Evolutionary conservation across 257 asterid species (phyloP).

Genomic region (Voacanga thouarsii): DNA sequence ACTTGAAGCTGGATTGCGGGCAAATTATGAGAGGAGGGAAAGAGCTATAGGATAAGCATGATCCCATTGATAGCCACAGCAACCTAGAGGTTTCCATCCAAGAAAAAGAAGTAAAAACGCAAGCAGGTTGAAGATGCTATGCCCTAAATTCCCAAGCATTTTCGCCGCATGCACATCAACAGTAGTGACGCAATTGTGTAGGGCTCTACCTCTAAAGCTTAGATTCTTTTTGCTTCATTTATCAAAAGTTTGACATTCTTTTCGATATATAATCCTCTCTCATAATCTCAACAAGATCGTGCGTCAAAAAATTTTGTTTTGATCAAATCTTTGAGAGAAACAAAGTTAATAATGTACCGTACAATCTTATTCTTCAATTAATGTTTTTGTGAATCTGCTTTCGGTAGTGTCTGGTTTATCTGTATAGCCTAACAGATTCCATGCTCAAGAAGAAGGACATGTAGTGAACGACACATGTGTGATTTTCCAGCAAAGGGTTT

Average conservation of each 20-base stretch:
- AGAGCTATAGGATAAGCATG: background rate
- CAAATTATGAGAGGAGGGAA: background rate
- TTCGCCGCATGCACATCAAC: slow-evolving; percentile 29
- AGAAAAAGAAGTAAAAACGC: background rate
- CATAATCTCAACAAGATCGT: background rate
- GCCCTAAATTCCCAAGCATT: slow-evolving; percentile 9
- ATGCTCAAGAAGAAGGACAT: slow-evolving; percentile 6
- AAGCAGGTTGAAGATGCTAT: slow-evolving; percentile 6
- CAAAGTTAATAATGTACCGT: background rate
- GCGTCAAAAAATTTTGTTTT: background rate
- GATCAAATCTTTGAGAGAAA: background rate
- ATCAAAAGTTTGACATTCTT: slow-evolving; percentile 15
- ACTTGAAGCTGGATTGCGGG: background rate
- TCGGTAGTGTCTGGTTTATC: slow-evolving; percentile 19
- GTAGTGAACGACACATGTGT: slow-evolving; percentile 17
- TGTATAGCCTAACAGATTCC: slow-evolving; percentile 23
- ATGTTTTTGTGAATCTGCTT: slow-evolving; percentile 24
- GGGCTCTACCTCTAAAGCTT: slow-evolving; percentile 4
- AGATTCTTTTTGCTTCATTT: slow-evolving; percentile 9
- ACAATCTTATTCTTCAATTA: background rate
- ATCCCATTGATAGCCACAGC: background rate
- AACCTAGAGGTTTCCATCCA: background rate
- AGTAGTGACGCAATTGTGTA: slow-evolving; percentile 9
- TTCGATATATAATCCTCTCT: background rate
- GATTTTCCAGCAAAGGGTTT: slow-evolving; percentile 10